Evolutionary conservation across 2,329 filamentous ascomycete genomes (phyloP).

Genomic region (Lomentospora prolificans): DNA sequence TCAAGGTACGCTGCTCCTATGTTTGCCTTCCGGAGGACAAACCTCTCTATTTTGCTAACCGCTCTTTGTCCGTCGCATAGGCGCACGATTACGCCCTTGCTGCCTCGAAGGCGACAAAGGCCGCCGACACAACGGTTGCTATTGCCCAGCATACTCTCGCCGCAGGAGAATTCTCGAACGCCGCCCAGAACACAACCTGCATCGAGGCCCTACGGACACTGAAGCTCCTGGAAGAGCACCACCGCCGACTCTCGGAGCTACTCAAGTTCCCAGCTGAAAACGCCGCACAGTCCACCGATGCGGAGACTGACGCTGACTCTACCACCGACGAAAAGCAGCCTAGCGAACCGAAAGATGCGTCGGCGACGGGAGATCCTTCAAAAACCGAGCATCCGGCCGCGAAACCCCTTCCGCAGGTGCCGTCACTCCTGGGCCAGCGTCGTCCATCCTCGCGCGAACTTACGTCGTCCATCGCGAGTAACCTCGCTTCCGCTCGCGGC

Average conservation of each 20-base stretch:
- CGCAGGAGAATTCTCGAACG: slow-evolving; percentile 78
- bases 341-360: neutral
- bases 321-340: slow-evolving; percentile 27
- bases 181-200: slow-evolving; percentile 59
- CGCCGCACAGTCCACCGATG: slow-evolving; percentile 28
- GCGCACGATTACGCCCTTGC: slow-evolving; percentile 85
- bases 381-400: neutral
- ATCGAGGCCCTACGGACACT: slow-evolving; percentile 73
- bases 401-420: slow-evolving; percentile 8
- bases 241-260: slow-evolving; percentile 71
- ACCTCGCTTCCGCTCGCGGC: slow-evolving; percentile 75
- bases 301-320: slow-evolving; percentile 10
- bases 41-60: neutral
- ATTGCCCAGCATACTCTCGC: slow-evolving; percentile 82
- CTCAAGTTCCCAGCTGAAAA: slow-evolving; percentile 59
- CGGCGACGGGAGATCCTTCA: neutral
- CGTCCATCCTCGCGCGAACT: slow-evolving; percentile 55
- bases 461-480: slow-evolving; percentile 78
- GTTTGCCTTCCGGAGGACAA: neutral
- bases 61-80: slow-evolving; percentile 29
- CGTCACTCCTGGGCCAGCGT: slow-evolving; percentile 25
- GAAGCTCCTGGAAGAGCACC: slow-evolving; percentile 77
- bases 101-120: slow-evolving; percentile 66
- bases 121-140: slow-evolving; percentile 67
- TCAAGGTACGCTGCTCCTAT: neutral